Conservation (phyloP, 2,329 filamentous ascomycete species). For the Claviceps maximensis region DNA sequence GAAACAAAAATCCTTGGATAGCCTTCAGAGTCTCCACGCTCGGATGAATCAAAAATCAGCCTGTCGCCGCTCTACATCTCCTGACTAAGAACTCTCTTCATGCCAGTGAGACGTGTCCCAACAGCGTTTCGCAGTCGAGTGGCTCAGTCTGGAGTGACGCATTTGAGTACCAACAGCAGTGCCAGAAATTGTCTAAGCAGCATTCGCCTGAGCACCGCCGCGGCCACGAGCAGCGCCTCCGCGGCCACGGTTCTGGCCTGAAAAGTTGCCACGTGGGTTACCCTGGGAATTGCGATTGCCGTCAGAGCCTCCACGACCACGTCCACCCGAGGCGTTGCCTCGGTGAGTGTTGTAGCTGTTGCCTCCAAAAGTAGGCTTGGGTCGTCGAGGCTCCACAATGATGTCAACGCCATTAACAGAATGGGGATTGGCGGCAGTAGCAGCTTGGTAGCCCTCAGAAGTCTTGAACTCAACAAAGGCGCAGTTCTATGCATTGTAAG, state of each 20-base stretch:
- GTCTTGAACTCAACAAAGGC: constrained; percentile 92
- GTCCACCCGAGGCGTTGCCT: constrained; percentile 40
- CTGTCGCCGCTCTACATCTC: background rate
- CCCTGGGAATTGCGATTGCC: constrained; percentile 45
- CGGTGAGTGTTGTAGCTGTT: constrained; percentile 51
- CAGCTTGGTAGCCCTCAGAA: constrained; percentile 67
- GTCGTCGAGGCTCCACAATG: constrained; percentile 76
- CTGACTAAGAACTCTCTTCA: background rate
- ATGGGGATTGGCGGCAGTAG: constrained; percentile 74
- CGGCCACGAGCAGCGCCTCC: constrained; percentile 53
- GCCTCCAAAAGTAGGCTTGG: constrained; percentile 60
- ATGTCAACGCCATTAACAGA: constrained; percentile 71
- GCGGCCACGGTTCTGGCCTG: constrained; percentile 51
- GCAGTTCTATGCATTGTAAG: constrained; percentile 54
- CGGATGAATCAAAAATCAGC: background rate
- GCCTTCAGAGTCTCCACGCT: background rate
- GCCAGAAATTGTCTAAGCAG: constrained; percentile 26
- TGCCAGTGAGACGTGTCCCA: background rate
- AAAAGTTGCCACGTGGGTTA: constrained; percentile 54
- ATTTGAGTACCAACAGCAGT: background rate
- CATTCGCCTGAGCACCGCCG: constrained; percentile 42
- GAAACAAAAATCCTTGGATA: background rate
- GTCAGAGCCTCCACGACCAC: constrained; percentile 55
- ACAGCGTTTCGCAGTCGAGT: background rate
- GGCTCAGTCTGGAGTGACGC: background rate